Evolutionary conservation across 768 basidiomycete genomes (phyloP).

Genomic region (Heimioporus sp.): DNA sequence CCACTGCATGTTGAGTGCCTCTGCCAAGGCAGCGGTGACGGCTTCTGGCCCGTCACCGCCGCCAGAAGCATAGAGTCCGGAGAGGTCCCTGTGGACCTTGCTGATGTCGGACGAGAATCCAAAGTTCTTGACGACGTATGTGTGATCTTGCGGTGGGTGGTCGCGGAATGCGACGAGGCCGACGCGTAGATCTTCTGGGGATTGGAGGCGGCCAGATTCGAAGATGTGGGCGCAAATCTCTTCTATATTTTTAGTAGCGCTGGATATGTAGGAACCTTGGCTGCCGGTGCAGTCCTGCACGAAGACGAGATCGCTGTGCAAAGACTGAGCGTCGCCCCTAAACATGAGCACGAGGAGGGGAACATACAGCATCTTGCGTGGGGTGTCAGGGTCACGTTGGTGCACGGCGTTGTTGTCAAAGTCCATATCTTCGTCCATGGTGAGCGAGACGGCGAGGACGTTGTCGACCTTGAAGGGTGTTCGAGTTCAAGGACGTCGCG

Average conservation of each 20-base stretch:
- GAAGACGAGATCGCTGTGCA: slow-evolving; percentile 83
- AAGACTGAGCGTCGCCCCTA: slow-evolving; percentile 17
- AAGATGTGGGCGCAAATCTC: slow-evolving; percentile 93
- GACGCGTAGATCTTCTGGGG: slow-evolving; percentile 83
- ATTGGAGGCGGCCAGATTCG: slow-evolving; percentile 88
- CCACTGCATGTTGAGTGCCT: slow-evolving; percentile 90
- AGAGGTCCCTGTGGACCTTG: slow-evolving; percentile 81
- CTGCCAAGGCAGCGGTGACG: slow-evolving; percentile 89
- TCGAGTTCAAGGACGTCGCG: slow-evolving; percentile 8
- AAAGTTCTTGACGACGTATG: slow-evolving; percentile 91
- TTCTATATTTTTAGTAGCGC: slow-evolving; percentile 95
- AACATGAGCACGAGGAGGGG: slow-evolving; percentile 3
- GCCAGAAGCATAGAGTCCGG: slow-evolving; percentile 82
- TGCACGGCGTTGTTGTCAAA: slow-evolving; percentile 44
- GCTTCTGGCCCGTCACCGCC: slow-evolving; percentile 97
- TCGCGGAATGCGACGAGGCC: slow-evolving; percentile 95
- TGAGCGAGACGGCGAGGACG: slow-evolving; percentile 6
- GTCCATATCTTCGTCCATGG: slow-evolving; percentile 83
- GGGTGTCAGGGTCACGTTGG: slow-evolving; percentile 30
- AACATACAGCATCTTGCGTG: slow-evolving; percentile 77
- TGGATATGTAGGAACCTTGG: slow-evolving; percentile 87
- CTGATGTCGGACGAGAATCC: slow-evolving; percentile 91
- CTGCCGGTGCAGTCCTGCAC: slow-evolving; percentile 95
- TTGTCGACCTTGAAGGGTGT: background rate
- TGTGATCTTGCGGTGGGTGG: slow-evolving; percentile 96